These are phyloP conservation scores for Symbiodinium pilosum DNA, from an alignment of 73 alveolate species.

Conservation along the genomic window DNA sequence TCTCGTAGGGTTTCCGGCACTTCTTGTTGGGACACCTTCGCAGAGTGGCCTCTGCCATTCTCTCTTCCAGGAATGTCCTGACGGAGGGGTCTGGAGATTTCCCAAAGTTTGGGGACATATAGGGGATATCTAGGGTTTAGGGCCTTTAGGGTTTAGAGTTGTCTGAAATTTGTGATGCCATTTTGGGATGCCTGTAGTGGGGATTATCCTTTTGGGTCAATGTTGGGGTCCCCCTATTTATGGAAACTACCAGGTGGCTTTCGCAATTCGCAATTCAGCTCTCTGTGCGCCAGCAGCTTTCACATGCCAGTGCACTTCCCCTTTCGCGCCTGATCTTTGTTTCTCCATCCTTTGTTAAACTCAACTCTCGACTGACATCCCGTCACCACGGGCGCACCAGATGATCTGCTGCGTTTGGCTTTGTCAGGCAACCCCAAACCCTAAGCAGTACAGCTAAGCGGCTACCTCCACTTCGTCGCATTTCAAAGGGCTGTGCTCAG, in stretches of 20 bases:
- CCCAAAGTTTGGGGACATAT: too few species aligned
- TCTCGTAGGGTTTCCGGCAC: constrained; percentile 85
- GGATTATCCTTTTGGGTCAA: too few species aligned
- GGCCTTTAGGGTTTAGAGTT: too few species aligned
- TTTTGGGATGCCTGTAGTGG: too few species aligned
- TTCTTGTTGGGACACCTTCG: constrained; percentile 83
- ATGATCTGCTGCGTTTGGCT: background rate
- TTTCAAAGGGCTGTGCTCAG: constrained; percentile 82
- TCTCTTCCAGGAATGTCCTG: constrained; percentile 86
- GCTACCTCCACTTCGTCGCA: constrained; percentile 59
- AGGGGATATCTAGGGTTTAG: too few species aligned
- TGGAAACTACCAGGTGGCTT: too few species aligned
- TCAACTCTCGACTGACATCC: too few species aligned
- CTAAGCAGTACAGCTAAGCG: background rate
- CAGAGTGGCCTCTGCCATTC: constrained; percentile 74
- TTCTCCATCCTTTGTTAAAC: constrained; percentile 48
- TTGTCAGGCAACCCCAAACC: background rate
- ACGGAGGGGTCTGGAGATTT: too few species aligned
- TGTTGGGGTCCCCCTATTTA: too few species aligned
- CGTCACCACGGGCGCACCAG: background rate
- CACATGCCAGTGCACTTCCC: background rate
- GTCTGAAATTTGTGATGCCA: too few species aligned
- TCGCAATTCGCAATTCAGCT: too few species aligned
- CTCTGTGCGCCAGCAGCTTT: background rate
- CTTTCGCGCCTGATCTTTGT: constrained; percentile 42